These are phyloP conservation scores for Cryptosporidium ubiquitum DNA, from an alignment of 169 alveolate genomes.

Conservation along the genomic window DNA sequence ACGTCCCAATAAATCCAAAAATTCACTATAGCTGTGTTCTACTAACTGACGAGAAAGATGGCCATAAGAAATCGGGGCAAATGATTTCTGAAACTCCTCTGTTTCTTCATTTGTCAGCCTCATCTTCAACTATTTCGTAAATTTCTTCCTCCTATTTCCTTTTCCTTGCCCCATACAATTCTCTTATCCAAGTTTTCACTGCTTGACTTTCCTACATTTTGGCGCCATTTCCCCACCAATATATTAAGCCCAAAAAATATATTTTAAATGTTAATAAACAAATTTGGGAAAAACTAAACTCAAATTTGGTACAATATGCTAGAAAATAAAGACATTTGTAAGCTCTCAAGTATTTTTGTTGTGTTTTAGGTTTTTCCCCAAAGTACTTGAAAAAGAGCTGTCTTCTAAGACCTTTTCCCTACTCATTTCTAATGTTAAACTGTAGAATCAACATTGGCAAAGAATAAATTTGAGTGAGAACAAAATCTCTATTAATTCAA, in stretches of 20 bases:
- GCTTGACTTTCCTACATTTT: neutral
- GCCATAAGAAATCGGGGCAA: conserved; percentile 60
- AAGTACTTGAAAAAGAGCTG: neutral
- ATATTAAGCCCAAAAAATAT: neutral
- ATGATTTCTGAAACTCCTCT: conserved; percentile 60
- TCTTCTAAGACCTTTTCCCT: neutral
- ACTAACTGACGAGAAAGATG: conserved; percentile 59
- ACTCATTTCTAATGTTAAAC: no score
- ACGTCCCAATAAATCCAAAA: conserved; percentile 54
- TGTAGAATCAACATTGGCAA: neutral
- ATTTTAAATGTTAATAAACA: neutral
- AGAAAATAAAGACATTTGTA: no score
- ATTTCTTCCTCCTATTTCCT: neutral
- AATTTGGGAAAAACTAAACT: neutral
- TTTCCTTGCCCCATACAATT: neutral
- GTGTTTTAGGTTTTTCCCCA: neutral
- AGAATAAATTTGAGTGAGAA: neutral
- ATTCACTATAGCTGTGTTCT: conserved; percentile 58
- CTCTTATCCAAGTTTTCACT: neutral
- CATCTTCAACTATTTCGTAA: conserved; percentile 28
- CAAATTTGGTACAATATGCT: neutral
- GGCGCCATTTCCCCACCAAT: conserved; percentile 42
- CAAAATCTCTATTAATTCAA: no score
- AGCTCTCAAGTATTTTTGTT: no score
- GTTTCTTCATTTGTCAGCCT: conserved; percentile 69